phyloP scores from a whole-genome alignment of 163 green algal species.

The Smithsoniella earleae region DNA sequence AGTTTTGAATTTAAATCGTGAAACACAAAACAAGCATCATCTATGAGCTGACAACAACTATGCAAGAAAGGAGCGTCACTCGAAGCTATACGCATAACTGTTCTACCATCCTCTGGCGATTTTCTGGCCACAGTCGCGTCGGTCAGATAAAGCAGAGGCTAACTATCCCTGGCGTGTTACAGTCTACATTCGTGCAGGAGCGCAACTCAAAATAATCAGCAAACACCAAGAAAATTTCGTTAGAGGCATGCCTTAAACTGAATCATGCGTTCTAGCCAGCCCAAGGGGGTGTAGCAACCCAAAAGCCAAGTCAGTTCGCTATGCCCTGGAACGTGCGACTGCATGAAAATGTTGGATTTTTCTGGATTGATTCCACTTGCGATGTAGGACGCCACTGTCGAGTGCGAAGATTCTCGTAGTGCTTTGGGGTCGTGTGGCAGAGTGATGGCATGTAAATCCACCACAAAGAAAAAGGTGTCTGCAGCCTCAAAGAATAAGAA shows the following conservation, averaged over 20 bases:
- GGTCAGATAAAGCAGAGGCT: too few relatives aligned
- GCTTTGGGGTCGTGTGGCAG: constrained; percentile 76
- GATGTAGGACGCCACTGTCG: constrained; percentile 80
- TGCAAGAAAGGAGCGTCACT: too few relatives aligned
- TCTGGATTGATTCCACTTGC: constrained; percentile 82
- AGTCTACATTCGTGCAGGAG: too few relatives aligned
- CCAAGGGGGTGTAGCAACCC: constrained; percentile 84
- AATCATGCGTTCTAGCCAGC: constrained; percentile 74
- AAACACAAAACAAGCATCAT: too few relatives aligned
- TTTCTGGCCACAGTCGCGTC: too few relatives aligned
- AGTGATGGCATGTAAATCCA: constrained; percentile 96
- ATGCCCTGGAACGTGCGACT: constrained; percentile 91
- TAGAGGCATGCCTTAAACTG: constrained; percentile 47
- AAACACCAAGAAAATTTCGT: too few relatives aligned
- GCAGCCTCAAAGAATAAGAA: constrained; percentile 28
- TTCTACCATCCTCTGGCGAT: too few relatives aligned
- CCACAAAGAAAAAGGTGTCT: constrained; percentile 94
- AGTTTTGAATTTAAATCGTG: too few relatives aligned
- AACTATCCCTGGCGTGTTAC: too few relatives aligned
- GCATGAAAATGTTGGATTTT: constrained; percentile 73
- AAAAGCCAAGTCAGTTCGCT: constrained; percentile 94
- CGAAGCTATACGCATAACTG: too few relatives aligned
- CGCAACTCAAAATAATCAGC: too few relatives aligned
- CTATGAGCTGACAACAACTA: too few relatives aligned
- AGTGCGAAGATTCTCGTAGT: constrained; percentile 62